phyloP scores from a whole-genome alignment of 768 basidiomycete species.

The Termitomyces sp. region DNA sequence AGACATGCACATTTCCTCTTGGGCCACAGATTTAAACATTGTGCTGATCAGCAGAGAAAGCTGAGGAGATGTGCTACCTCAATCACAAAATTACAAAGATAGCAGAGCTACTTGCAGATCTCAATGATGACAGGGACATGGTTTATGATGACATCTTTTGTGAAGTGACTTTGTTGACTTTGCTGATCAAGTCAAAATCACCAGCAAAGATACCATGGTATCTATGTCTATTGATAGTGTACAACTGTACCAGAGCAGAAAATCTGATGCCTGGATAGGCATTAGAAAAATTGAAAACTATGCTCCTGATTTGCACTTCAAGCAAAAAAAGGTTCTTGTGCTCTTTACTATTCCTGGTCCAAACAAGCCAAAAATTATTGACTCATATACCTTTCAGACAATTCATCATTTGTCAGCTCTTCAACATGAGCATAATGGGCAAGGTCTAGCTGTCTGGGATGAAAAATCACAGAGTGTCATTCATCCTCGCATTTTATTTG shows the following conservation, averaged over 20 bases:
- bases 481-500: no score
- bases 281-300: slow-evolving; percentile 28
- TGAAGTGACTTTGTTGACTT: slow-evolving; percentile 23
- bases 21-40: neutral
- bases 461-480: no score
- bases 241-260: no score
- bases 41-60: neutral
- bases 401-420: slow-evolving; percentile 2
- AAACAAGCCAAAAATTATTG: no score
- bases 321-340: slow-evolving; percentile 22
- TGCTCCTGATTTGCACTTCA: slow-evolving; percentile 25
- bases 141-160: slow-evolving; percentile 20
- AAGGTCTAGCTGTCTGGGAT: no score
- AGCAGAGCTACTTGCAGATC: slow-evolving; percentile 10
- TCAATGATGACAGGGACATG: neutral
- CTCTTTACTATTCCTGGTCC: no score
- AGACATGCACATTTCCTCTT: slow-evolving; percentile 1
- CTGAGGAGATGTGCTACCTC: slow-evolving; percentile 9
- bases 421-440: neutral
- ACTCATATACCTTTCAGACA: neutral
- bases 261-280: slow-evolving; percentile 36
- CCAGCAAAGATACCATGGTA: slow-evolving; percentile 24
- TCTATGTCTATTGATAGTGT: slow-evolving; percentile 31
- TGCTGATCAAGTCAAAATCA: slow-evolving; percentile 15
- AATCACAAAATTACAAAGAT: neutral